These are phyloP conservation scores for Fraxinus albicans DNA, from an alignment of 305 asterid species.

Conservation along the genomic window DNA sequence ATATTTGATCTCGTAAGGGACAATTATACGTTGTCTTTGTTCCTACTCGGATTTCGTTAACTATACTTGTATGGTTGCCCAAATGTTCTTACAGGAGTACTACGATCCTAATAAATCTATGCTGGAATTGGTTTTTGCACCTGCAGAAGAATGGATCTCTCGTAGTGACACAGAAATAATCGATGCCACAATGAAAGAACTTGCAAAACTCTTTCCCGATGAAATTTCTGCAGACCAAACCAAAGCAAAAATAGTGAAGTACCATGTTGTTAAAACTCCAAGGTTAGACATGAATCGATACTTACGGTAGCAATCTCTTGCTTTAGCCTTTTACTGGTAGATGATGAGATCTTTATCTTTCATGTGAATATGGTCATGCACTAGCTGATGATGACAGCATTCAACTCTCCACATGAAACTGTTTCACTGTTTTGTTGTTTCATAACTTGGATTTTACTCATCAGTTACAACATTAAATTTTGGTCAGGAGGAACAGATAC, in stretches of 20 bases:
- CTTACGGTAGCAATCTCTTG: neutral
- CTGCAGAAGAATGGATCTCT: slow-evolving; percentile 97
- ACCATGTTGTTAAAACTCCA: slow-evolving; percentile 91
- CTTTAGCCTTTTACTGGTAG: neutral
- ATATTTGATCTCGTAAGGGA: neutral
- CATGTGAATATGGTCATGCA: neutral
- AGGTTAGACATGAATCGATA: slow-evolving; percentile 46
- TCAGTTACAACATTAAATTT: neutral
- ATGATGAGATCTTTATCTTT: neutral
- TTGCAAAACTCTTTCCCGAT: slow-evolving; percentile 84
- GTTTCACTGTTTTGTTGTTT: neutral
- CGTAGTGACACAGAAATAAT: slow-evolving; percentile 79
- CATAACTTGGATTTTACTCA: neutral
- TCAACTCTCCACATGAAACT: neutral
- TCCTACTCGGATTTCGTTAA: neutral
- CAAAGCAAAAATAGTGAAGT: slow-evolving; percentile 92
- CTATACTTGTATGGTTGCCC: neutral
- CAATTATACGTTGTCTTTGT: neutral
- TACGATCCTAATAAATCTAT: slow-evolving; percentile 77
- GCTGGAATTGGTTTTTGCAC: slow-evolving; percentile 97
- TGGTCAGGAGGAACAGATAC: neutral
- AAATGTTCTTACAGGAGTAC: slow-evolving; percentile 63
- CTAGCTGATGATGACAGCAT: neutral
- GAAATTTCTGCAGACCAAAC: slow-evolving; percentile 92
- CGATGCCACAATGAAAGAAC: slow-evolving; percentile 95